These are phyloP conservation scores for Cystoderma amianthinum DNA, from an alignment of 768 basidiomycete species.

Conservation along the genomic window DNA sequence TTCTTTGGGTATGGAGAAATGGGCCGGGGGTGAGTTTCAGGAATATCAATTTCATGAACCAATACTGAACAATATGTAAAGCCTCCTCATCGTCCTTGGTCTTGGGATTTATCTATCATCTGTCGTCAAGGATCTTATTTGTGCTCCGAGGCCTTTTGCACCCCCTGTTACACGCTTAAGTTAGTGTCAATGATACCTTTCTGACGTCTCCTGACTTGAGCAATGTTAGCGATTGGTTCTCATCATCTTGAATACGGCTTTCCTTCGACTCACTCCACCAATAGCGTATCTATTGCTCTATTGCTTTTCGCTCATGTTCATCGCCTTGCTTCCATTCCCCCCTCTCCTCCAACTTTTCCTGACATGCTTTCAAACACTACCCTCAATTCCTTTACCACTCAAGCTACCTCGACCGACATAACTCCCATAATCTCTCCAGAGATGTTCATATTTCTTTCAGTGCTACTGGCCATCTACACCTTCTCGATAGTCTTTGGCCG, in stretches of 20 bases:
- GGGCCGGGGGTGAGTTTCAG: constrained; percentile 59
- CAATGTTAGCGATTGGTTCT: constrained; percentile 53
- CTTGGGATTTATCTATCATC: constrained; percentile 85
- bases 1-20: constrained; percentile 79
- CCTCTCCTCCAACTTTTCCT: constrained; percentile 4
- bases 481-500: constrained; percentile 75
- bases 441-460: constrained; percentile 33
- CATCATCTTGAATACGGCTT: constrained; percentile 93
- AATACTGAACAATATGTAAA: constrained; percentile 14
- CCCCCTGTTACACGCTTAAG: constrained; percentile 90
- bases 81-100: constrained; percentile 63
- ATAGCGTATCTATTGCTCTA: constrained; percentile 83
- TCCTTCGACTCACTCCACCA: constrained; percentile 92
- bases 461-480: constrained; percentile 48
- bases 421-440: constrained; percentile 33
- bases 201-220: constrained; percentile 1
- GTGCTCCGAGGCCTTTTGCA: constrained; percentile 83
- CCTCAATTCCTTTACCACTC: constrained; percentile 5
- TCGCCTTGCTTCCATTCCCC: constrained; percentile 32
- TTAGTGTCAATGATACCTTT: constrained; percentile 25
- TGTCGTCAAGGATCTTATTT: constrained; percentile 83
- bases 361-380: constrained; percentile 3
- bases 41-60: background rate
- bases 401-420: constrained; percentile 13
- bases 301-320: constrained; percentile 62